Conservation (phyloP, 768 basidiomycete species). For the Mycena vulgaris region DNA sequence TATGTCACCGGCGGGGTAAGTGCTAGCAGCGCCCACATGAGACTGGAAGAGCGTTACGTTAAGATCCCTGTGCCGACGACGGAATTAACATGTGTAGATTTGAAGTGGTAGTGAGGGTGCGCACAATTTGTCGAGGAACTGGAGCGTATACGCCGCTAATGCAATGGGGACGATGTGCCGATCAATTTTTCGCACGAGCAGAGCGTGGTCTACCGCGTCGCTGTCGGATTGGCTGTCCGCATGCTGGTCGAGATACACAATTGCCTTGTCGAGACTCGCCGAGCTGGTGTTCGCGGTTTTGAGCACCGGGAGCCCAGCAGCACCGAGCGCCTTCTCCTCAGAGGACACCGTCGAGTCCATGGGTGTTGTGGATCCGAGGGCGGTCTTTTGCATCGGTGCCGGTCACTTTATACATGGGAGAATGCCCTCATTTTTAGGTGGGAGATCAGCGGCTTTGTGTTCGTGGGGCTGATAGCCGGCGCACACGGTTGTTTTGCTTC, state of each 20-base stretch:
- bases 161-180: constrained; percentile 36
- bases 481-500: not conserved
- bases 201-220: constrained; percentile 27
- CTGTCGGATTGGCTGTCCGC: constrained; percentile 7
- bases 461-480: constrained; percentile 8
- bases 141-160: constrained; percentile 29
- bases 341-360: constrained; percentile 8
- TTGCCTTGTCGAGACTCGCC: constrained; percentile 33
- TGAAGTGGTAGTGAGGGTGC: not conserved
- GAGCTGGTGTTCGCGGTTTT: constrained; percentile 23
- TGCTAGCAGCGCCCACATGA: not conserved
- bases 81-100: not conserved
- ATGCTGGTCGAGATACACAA: constrained; percentile 32
- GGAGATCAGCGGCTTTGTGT: constrained; percentile 20
- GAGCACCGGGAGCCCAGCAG: not conserved
- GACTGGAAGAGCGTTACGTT: constrained; percentile 25
- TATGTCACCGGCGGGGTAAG: constrained; percentile 2
- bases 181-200: constrained; percentile 39
- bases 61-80: constrained; percentile 24
- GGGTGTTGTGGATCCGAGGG: not conserved
- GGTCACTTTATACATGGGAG: constrained; percentile 25
- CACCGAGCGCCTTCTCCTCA: not conserved
- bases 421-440: not conserved
- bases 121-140: constrained; percentile 37
- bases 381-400: not conserved